Base-by-base conservation (phyloP, 129 eudicot genomes). In the Centella asiatica region DNA sequence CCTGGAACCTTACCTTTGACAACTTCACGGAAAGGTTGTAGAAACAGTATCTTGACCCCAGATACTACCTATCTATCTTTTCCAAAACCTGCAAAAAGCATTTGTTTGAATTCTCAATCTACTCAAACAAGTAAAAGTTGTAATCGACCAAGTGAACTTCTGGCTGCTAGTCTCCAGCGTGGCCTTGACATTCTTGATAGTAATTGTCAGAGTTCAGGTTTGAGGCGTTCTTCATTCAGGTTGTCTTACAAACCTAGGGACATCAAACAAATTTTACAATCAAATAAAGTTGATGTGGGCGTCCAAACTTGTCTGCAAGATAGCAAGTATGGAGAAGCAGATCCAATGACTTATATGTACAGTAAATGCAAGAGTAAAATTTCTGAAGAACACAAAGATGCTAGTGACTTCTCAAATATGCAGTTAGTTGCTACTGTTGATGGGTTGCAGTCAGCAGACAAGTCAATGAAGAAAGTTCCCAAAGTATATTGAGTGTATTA, bases 161-260 rank as follows among this genome's bases (percentile, higher is more conserved):
- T 87, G 78, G 95, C 96, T 29, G 96, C 96, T 48, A 82, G 90
- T 81, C 84, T 87, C 52, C 71, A 80, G 23, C 85, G 80, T 64
- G 99, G 96, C 33, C 86, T 93, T 57, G 87, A 93, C 72, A 77
- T 93, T 50, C 55, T 82, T 20, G 76, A 74, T 65, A 76, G 73
- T 74, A 82, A 87, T 46, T 71, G 84, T 24, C 74, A 80, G 50
- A 82, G 77, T 71, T 74, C 77, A 6, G 79, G 79, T 71, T 50
- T 81, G 44, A 80, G 95, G 52, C 71, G 81, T 57, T 87, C 95
- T 25, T 66, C 85, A 10, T 93, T 87, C 73, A 87, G 95, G 73
- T 84, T 85, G 62, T 85, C 99, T 19, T 85, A 78, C 71, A 85
- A 76, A 61, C 78, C 93, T 33, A 69, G 75, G 14, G 84, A 75